Evolutionary conservation across 169 alveolate genomes (phyloP), one percentile per base, ranked within the genome.

Genomic region (Babesia sp.): DNA sequence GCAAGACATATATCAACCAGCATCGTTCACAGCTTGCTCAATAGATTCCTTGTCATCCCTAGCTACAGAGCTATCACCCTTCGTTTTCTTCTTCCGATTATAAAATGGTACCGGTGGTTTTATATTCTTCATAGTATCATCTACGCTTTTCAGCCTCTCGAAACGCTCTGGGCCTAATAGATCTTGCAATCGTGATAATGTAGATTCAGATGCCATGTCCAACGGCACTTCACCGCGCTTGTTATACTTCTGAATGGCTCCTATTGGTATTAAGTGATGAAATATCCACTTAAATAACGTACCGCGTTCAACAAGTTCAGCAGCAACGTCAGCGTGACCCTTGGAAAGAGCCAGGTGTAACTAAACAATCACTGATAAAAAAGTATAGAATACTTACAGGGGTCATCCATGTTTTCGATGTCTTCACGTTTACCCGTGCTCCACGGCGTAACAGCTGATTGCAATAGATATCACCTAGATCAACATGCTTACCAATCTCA

Each of bases 211-310:
- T 14, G 82, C 86, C 66, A 78, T n/a, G 36, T 78, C 76, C n/a
- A 78, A 61, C 3, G 86, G 86, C 29, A 78, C 57, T 36, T 68
- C 28, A 20, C 82, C 83, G 28, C 60, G 55, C 55, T 42, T 20
- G 33, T 78, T 78, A 64, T 78, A 68, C 37, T 57, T 46, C 39
- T 78, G 86, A 18, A 14, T 58, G 34, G 86, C 86, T 16, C 86
- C 86, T 78, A 36, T 12, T 3, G 1, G 18, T 11, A 16, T n/a
- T 36, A 18, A 7, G 1, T 33, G 54, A 7, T 7, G 5, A 18
- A 18, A 44, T 18, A 44, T 18, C 51, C 6, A 24, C 2, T 42
- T 5, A 24, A 64, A 11, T 28, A 29, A 14, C 57, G 29, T 58
- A 78, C 86, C 86, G 20, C 44, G 29, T 18, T 55, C 33, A 39